Evolutionary conservation across 768 basidiomycete genomes (phyloP), one percentile per base, ranked within the genome.

Genomic region (Serendipita sp.): DNA sequence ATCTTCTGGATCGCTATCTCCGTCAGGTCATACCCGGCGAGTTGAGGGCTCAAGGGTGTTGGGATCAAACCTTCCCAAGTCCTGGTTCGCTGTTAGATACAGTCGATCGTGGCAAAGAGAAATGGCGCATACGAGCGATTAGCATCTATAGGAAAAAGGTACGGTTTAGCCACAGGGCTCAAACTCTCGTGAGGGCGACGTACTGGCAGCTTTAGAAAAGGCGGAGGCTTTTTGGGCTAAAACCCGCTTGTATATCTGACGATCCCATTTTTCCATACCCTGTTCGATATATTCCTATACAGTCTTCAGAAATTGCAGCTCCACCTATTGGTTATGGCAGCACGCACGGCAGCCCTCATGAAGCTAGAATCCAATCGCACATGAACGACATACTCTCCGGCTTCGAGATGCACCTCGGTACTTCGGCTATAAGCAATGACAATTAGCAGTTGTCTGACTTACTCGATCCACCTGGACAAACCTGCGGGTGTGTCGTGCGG

Each of bases 361-460:
- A 48, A 20, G 20, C n/a, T 7, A 9, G 45, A 48, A 48, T 48
- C 45, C 20, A 48, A 28, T 20, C 68, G 43, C 42, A 72, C 71
- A 58, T 72, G 71, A 22, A 72, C 70, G 17, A 72, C 69, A 60
- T 72, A 72, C n/a, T 72, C 71, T n/a, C 71, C 71, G 1, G 63
- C 62, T 43, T 71, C 69, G 1, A 72, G 64, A 5, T 70, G 61
- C 16, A 67, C 63, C 22, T 67, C 66, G 17, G 65, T 24, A 17
- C 63, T 68, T 33, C 68, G 68, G 42, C 70, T 70, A 24, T 38
- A 38, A 38, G 38, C 38, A 14, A 38, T 38, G 38, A 14, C 5
- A 14, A 38, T 38, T 14, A 38, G 38, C 14, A 7, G 14, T 38
- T 38, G 38, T 38, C 5, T 7, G 38, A 14, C n/a, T 38, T 14